Base-by-base conservation (phyloP, 2,329 filamentous ascomycete species). In the Colletotrichum cuscutae region DNA sequence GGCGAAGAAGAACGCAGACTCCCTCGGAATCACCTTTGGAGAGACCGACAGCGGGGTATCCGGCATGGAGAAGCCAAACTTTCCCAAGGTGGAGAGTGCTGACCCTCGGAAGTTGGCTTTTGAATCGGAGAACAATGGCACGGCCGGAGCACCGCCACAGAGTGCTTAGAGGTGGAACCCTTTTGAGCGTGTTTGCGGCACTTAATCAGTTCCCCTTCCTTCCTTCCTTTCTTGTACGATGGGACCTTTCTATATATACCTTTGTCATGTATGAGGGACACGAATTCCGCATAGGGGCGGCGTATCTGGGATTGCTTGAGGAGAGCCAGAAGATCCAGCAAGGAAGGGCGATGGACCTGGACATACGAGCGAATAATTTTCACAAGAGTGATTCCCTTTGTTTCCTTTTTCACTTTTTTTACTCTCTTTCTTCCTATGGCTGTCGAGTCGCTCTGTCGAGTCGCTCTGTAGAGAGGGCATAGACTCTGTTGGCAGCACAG, bases 31-130 rank as follows among this genome's bases (percentile, higher is more conserved):
- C 26, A 74, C 76, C n/a, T 83, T 83, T 61, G 82, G 82, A 63
- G 84, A 85, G 73, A 79, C 80, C 1, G 84, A 87, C 75, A 84
- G 84, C 76, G 84, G 81, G 26, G 82, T 84, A 22, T 82, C 84
- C 7, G 85, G 84, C 22, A 75, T 86, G 62, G 84, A 85, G 75
- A 85, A 83, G 75, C 79, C 78, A 32, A 68, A 42, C 24, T 63
- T 73, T 24, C 42, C 56, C 26, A 81, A 81, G 70, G 75, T 78
- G 30, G 82, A 84, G 42, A 82, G 81, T 37, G 78, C 77, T 30
- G 73, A 72, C 42, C 56, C 72, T 6, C 65, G 58, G 54, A 78
- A 77, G 63, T 61, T 78, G 30, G 76, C 71, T 46, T 77, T 78
- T 53, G 79, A 81, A 60, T 69, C 72, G 15, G 79, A 76, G 28